phyloP scores from a whole-genome alignment of 805 yeast species.

The Monosporozyma solicola region DNA sequence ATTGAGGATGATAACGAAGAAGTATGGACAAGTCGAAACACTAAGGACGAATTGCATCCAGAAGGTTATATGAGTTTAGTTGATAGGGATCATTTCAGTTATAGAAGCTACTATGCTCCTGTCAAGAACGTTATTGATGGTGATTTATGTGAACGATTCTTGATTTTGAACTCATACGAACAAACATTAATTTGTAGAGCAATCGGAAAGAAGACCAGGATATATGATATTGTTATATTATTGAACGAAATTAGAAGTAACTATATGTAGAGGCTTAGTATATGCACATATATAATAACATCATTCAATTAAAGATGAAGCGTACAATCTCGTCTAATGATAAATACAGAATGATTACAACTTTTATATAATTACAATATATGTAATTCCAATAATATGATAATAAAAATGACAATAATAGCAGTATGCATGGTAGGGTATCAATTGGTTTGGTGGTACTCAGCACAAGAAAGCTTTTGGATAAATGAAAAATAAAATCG shows the following conservation, averaged over 20 bases:
- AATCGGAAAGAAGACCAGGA: slow-evolving; percentile 27
- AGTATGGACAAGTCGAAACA: background rate
- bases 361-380: background rate
- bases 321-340: background rate
- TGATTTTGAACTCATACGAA: slow-evolving; percentile 17
- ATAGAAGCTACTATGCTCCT: slow-evolving; percentile 77
- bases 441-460: background rate
- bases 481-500: background rate
- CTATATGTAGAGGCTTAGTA: slow-evolving; percentile 13
- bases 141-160: slow-evolving; percentile 62
- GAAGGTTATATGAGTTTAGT: slow-evolving; percentile 34
- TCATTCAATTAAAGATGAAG: background rate
- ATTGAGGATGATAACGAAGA: slow-evolving; percentile 4
- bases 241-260: slow-evolving; percentile 25
- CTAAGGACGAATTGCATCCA: slow-evolving; percentile 1
- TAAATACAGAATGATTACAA: slow-evolving; percentile 1
- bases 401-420: background rate
- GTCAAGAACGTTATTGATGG: slow-evolving; percentile 76
- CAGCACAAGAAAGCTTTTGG: background rate
- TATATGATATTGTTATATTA: slow-evolving; percentile 20
- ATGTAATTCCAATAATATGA: background rate
- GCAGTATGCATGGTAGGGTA: background rate
- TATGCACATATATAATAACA: background rate
- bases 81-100: slow-evolving; percentile 60
- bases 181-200: slow-evolving; percentile 25